Base-by-base conservation (phyloP, 2,329 filamentous ascomycete genomes). In the Myriosclerotinia scirpicola region DNA sequence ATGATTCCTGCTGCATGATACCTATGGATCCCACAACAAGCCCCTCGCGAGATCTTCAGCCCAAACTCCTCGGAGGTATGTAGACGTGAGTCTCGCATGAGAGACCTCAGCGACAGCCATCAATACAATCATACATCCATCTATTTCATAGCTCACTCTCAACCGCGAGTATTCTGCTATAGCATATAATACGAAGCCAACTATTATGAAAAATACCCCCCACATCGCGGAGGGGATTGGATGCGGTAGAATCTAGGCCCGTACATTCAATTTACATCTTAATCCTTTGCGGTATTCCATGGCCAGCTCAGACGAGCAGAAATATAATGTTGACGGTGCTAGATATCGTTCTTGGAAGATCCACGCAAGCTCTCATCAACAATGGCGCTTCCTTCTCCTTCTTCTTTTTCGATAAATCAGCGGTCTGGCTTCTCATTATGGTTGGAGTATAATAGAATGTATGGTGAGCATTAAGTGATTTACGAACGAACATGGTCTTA, bases 291-390 rank as follows among this genome's bases (percentile, higher is more conserved):
- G 30, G 36, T 48, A 54, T 42, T 54, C 36, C 46, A 63, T 53
- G 34, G 54, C 22, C 9, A 54, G 34, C 26, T 54, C 48, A 7
- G 44, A 22, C 4, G 34, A n/a, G 38, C 36, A 42, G 17, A 63
- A 34, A 17, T 54, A 22, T 17, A 63, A 63, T 14, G 36, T 63
- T 42, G 22, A 42, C 6, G 60, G 60, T 20, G 60, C 60, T 63
- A 44, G 36, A 30, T 42, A 42, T 53, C 22, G 22, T 52, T 63
- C 48, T 63, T 63, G 59, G 5, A 42, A 63, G 12, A n/a, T 30
- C 60, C 48, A 63, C 11, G 36, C 48, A 54, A 17, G 36, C 48
- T 63, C 60, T 54, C 15, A 14, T 17, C 8, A 44, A 20, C 5
- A 54, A 42, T 44, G 60, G 36, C 8, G 48, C 46, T 36, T 38